A percentile compares a stretch with the other conserved stretches of the same genome.
These are phyloP conservation scores for Candida mattraensis DNA, from an alignment of 805 yeast genomes.

Conservation along the genomic window DNA sequence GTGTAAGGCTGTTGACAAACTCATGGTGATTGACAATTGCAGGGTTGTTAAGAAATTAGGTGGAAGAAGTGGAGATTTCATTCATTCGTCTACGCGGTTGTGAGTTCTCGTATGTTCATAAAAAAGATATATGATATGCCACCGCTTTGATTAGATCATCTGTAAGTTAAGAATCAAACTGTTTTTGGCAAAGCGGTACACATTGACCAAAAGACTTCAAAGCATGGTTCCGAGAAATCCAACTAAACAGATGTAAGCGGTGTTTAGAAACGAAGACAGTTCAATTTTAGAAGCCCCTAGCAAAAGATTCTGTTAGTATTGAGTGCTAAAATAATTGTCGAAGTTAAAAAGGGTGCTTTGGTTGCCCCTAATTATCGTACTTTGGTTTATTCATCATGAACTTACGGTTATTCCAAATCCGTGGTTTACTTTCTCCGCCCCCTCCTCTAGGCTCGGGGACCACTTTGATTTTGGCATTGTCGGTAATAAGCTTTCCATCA, in stretches of 20 bases:
- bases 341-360: no score
- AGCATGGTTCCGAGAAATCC: constrained; percentile 15
- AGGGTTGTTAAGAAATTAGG: constrained; percentile 43
- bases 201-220: background rate
- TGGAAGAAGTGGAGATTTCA: constrained; percentile 37
- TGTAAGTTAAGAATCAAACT: background rate
- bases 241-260: constrained; percentile 12
- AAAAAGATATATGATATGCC: background rate
- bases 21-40: constrained; percentile 41
- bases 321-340: constrained; percentile 6
- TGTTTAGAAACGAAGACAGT: constrained; percentile 8
- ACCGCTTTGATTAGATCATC: no score
- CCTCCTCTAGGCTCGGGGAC: constrained; percentile 27
- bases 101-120: no score
- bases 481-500: constrained; percentile 39
- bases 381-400: constrained; percentile 12
- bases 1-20: constrained; percentile 58
- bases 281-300: constrained; percentile 14
- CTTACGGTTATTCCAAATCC: constrained; percentile 26
- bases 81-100: constrained; percentile 1
- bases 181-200: background rate
- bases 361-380: constrained; percentile 7
- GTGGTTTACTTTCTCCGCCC: constrained; percentile 12
- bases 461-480: constrained; percentile 25
- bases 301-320: constrained; percentile 6